phyloP scores from a whole-genome alignment of 306 rosid genomes.

The Quercus gilva region DNA sequence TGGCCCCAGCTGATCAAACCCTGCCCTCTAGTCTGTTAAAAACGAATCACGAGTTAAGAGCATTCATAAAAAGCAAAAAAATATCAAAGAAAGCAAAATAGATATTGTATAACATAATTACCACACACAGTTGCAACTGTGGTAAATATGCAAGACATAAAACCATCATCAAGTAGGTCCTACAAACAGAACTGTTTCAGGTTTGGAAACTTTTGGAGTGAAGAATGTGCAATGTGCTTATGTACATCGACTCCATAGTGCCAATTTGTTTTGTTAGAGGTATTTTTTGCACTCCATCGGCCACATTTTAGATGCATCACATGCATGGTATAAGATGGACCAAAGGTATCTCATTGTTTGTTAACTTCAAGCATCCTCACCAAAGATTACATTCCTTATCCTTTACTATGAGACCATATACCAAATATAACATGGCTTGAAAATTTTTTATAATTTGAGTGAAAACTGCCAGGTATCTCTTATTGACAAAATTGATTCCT shows the following conservation, averaged over 20 bases:
- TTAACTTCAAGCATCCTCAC: not conserved
- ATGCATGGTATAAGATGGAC: not conserved
- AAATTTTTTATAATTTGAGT: not conserved
- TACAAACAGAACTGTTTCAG: not conserved
- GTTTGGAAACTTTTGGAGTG: not conserved
- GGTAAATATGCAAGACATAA: not conserved
- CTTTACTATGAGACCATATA: not conserved
- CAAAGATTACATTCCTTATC: not conserved
- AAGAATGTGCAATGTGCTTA: not conserved
- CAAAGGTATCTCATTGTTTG: not conserved
- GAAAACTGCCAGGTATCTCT: not conserved
- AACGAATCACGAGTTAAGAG: not conserved
- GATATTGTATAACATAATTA: not conserved
- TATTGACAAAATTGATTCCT: not conserved
- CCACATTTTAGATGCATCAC: not conserved
- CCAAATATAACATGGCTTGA: not conserved
- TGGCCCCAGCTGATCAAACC: not conserved
- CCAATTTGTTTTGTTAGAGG: not conserved
- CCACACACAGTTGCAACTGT: not conserved
- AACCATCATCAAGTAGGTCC: not conserved
- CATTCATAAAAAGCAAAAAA: not conserved
- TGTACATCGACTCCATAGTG: not conserved
- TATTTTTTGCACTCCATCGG: not conserved
- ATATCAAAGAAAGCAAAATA: not conserved
- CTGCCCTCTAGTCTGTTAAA: not conserved